These are phyloP conservation scores for Populus simonii DNA, from an alignment of 345 rosid species.

Conservation along the genomic window DNA sequence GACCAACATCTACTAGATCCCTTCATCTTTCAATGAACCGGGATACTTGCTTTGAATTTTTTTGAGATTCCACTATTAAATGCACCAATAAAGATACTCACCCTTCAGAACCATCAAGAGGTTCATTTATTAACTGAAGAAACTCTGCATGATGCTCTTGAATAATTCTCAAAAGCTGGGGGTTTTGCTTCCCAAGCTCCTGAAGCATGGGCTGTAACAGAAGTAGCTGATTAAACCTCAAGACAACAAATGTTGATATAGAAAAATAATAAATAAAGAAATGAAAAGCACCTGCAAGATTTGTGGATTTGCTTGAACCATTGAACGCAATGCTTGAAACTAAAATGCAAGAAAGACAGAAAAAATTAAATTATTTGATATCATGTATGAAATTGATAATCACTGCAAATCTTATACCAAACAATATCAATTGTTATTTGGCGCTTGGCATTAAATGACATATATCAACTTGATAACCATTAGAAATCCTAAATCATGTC, in stretches of 20 bases:
- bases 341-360: slow-evolving; percentile 23
- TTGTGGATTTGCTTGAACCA: slow-evolving; percentile 97
- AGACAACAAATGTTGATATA: neutral
- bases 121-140: slow-evolving; percentile 92
- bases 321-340: slow-evolving; percentile 90
- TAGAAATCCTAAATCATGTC: too few species aligned
- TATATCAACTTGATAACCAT: too few species aligned
- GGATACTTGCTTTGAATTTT: too few species aligned
- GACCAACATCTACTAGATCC: too few species aligned
- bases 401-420: neutral
- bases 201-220: slow-evolving; percentile 93
- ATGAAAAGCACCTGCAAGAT: slow-evolving; percentile 66
- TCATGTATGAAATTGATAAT: neutral
- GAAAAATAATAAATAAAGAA: neutral
- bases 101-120: slow-evolving; percentile 91
- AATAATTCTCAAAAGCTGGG: slow-evolving; percentile 82
- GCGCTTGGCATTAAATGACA: too few species aligned
- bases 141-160: slow-evolving; percentile 94
- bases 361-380: neutral
- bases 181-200: slow-evolving; percentile 98
- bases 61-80: neutral
- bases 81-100: slow-evolving; percentile 32
- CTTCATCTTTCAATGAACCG: too few species aligned
- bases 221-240: slow-evolving; percentile 17
- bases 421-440: neutral